phyloP scores from a whole-genome alignment of 2,329 filamentous ascomycete species.

The Penicillium sclerotiorum region DNA sequence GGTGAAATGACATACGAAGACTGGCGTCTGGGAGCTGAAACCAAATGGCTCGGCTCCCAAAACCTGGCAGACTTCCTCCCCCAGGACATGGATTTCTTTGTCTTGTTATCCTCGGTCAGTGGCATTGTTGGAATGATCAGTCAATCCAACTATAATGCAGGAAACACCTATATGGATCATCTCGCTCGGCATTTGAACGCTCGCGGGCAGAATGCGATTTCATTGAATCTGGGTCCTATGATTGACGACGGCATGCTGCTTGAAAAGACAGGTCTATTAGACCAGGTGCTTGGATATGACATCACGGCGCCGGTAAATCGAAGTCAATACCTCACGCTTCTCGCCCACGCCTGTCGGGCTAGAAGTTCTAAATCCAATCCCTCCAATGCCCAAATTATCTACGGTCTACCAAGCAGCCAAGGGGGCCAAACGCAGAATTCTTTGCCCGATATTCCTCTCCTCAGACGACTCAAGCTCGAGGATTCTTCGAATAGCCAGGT shows the following conservation, averaged over 20 bases:
- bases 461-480: not conserved
- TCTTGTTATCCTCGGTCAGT: not conserved
- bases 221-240: not conserved
- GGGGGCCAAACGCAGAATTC: not conserved
- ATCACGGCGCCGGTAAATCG: not conserved
- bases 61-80: not conserved
- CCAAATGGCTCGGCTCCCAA: not conserved
- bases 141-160: slow-evolving; percentile 1
- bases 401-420: not conserved
- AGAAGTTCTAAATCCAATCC: not conserved
- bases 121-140: not conserved
- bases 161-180: not conserved
- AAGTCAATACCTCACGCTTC: not conserved
- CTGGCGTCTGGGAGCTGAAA: not conserved
- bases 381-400: not conserved
- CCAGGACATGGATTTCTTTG: slow-evolving; percentile 1
- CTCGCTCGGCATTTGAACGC: not conserved
- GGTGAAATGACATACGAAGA: not conserved
- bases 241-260: not conserved
- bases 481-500: not conserved
- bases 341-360: not conserved
- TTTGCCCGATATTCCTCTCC: not conserved
- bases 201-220: not conserved
- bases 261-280: not conserved
- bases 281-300: not conserved